These are phyloP conservation scores for Gynostemma pentaphyllum DNA, from an alignment of 306 rosid genomes.

Conservation along the genomic window DNA sequence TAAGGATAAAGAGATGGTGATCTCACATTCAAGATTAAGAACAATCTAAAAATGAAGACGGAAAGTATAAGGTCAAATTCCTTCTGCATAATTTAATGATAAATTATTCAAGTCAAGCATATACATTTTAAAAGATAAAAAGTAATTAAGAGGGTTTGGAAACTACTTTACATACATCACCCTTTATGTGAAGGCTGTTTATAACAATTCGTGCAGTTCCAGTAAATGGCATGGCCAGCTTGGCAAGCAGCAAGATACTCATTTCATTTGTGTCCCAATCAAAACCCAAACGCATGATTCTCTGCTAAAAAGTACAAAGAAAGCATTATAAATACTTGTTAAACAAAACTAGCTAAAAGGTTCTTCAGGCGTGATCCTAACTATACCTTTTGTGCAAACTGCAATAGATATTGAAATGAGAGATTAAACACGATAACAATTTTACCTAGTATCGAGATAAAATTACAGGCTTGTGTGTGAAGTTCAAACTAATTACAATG, in stretches of 20 bases:
- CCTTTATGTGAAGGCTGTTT: conserved; percentile 88
- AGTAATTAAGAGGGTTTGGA: conserved; percentile 11
- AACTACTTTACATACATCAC: conserved; percentile 61
- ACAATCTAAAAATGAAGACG: no score
- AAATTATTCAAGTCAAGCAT: background rate
- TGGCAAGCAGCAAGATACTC: conserved; percentile 81
- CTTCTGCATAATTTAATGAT: background rate
- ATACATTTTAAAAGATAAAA: background rate
- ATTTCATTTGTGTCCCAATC: conserved; percentile 96
- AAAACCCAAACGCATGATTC: conserved; percentile 62
- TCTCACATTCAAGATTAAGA: no score
- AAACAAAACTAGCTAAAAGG: background rate
- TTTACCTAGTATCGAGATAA: no score
- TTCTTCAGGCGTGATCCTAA: no score
- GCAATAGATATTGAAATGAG: no score
- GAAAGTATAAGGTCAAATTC: background rate
- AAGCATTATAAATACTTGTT: background rate
- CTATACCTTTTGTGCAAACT: no score
- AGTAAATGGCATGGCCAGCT: conserved; percentile 69
- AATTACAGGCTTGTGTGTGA: no score
- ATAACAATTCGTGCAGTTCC: conserved; percentile 95
- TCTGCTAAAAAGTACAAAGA: conserved; percentile 35
- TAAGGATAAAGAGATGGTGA: no score
- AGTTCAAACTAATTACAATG: no score
- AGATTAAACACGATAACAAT: no score